Percentiles rank a stretch among this genome's conserved stretches.
These are phyloP conservation scores for Penicillium sp. DNA, from an alignment of 2,329 filamentous ascomycete species.

Conservation along the genomic window DNA sequence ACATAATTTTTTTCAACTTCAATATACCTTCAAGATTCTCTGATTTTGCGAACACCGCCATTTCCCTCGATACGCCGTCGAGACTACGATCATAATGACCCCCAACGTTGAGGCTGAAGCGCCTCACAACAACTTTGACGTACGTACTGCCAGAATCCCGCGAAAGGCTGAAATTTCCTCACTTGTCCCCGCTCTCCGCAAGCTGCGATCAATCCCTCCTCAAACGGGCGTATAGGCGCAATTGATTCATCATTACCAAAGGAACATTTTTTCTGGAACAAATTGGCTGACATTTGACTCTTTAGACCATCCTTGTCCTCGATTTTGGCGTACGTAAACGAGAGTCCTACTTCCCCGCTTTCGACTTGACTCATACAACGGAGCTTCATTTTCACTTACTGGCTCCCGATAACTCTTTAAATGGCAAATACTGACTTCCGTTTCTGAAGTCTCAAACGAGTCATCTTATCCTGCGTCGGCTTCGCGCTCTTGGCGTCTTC, in stretches of 20 bases:
- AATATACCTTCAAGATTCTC: slow-evolving; percentile 4
- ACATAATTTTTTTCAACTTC: slow-evolving; percentile 11
- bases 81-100: slow-evolving; percentile 17
- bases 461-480: slow-evolving; percentile 72
- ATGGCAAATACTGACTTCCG: neutral
- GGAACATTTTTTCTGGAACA: neutral
- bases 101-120: slow-evolving; percentile 14
- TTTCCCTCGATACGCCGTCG: slow-evolving; percentile 4
- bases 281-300: slow-evolving; percentile 9
- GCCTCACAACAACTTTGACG: slow-evolving; percentile 26
- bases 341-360: neutral
- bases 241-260: slow-evolving; percentile 2
- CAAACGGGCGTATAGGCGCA: neutral
- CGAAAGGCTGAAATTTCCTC: slow-evolving; percentile 1
- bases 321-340: slow-evolving; percentile 3
- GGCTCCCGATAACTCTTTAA: neutral
- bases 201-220: slow-evolving; percentile 9
- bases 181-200: slow-evolving; percentile 4
- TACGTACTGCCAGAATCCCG: slow-evolving; percentile 12
- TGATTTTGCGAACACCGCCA: slow-evolving; percentile 11
- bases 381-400: neutral
- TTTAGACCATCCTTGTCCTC: slow-evolving; percentile 4
- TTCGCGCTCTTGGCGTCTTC: slow-evolving; percentile 79
- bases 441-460: slow-evolving; percentile 1
- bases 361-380: neutral